These are phyloP conservation scores for Spathaspora girioi DNA, from an alignment of 805 yeast genomes.

Conservation along the genomic window DNA sequence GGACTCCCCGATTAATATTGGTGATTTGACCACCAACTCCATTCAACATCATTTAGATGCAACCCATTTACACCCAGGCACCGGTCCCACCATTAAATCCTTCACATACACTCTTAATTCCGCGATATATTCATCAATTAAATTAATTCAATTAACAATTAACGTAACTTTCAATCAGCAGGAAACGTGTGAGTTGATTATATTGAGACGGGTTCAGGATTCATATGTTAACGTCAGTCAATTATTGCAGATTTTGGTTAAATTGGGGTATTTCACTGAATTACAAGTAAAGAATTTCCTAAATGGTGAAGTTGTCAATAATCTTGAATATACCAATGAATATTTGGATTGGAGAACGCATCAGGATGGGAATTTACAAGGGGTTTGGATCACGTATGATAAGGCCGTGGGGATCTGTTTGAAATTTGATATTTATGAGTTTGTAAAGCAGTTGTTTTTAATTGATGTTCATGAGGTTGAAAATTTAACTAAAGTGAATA, in stretches of 20 bases:
- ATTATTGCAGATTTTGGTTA: conserved; percentile 30
- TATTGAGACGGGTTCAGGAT: conserved; percentile 41
- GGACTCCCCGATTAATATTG: conserved; percentile 41
- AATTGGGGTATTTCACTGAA: conserved; percentile 21
- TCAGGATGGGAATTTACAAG: conserved; percentile 24
- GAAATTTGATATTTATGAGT: conserved; percentile 36
- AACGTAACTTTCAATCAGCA: conserved; percentile 2
- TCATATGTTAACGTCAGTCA: conserved; percentile 38
- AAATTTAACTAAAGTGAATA: conserved; percentile 24
- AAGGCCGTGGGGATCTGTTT: conserved; percentile 37
- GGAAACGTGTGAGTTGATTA: conserved; percentile 10
- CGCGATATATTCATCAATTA: conserved; percentile 34
- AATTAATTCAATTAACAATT: conserved; percentile 32
- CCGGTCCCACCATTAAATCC: conserved; percentile 12
- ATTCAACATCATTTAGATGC: conserved; percentile 31
- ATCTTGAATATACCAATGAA: conserved; percentile 24
- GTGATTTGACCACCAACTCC: conserved; percentile 39
- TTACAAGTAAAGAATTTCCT: conserved; percentile 28
- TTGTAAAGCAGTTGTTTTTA: conserved; percentile 33
- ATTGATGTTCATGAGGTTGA: conserved; percentile 45
- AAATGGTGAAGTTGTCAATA: conserved; percentile 29
- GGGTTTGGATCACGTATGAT: conserved; percentile 43
- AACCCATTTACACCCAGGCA: conserved; percentile 24
- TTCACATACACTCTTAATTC: conserved; percentile 14
- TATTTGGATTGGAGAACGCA: conserved; percentile 28